Conservation (phyloP, 2,329 filamentous ascomycete species). For the Rachicladosporium sp. region DNA sequence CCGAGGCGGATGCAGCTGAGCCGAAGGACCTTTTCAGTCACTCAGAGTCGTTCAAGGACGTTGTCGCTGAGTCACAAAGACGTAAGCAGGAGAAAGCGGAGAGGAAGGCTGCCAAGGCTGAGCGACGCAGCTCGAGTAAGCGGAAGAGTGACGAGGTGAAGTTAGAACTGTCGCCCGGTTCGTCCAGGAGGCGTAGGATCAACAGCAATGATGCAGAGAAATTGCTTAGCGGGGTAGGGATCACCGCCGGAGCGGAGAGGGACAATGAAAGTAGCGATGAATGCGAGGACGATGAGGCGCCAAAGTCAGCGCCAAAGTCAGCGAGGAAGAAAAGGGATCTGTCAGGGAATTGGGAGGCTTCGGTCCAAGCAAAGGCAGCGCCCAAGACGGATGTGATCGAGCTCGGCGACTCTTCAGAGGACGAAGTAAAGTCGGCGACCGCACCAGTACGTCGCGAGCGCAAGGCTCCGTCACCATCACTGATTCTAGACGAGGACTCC, state of each 20-base stretch:
- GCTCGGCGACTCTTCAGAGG: conserved; percentile 9
- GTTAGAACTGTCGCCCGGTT: neutral
- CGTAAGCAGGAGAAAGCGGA: conserved; percentile 2
- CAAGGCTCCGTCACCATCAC: too few relatives aligned
- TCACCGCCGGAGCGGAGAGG: too few relatives aligned
- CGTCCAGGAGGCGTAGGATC: neutral
- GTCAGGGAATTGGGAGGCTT: too few relatives aligned
- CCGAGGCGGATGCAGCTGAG: conserved; percentile 11
- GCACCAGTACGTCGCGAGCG: too few relatives aligned
- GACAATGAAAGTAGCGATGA: conserved; percentile 7
- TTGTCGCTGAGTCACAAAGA: conserved; percentile 25
- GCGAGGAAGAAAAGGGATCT: conserved; percentile 4
- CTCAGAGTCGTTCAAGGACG: conserved; percentile 25
- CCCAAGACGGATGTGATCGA: conserved; percentile 12
- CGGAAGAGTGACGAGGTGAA: conserved; percentile 3
- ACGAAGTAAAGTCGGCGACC: conserved; percentile 3
- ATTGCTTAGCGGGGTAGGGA: too few relatives aligned
- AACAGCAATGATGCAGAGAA: too few relatives aligned
- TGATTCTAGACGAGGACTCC: conserved; percentile 18
- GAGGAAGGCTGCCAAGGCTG: neutral
- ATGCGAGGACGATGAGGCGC: conserved; percentile 11
- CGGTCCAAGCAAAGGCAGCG: conserved; percentile 11
- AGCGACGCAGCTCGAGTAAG: neutral
- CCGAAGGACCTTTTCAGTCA: conserved; percentile 31
- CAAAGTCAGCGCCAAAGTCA: neutral